Evolutionary conservation across 495 filamentous ascomycete genomes (phyloP).

Genomic region (Hyaloscypha variabilis): DNA sequence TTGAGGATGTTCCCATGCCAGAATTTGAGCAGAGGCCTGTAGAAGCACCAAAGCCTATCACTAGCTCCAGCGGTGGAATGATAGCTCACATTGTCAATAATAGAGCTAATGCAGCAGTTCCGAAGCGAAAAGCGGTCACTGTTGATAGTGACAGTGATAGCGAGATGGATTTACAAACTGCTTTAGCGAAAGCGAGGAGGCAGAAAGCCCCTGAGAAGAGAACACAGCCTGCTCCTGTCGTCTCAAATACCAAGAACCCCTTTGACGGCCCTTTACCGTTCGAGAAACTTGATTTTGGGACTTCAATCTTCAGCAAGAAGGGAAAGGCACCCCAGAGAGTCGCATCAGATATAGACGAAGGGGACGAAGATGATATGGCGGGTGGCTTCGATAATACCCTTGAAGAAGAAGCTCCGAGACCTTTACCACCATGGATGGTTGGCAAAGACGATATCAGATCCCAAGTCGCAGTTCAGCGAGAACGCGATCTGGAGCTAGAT

Average conservation of each 20-base stretch:
- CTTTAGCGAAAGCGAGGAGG: constrained; percentile 52
- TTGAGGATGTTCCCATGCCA: constrained; percentile 50
- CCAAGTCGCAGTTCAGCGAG: constrained; percentile 48
- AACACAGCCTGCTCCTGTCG: constrained; percentile 31
- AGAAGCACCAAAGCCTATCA: constrained; percentile 53
- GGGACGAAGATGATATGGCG: constrained; percentile 57
- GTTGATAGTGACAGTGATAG: constrained; percentile 65
- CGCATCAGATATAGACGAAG: constrained; percentile 29
- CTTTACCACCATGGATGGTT: constrained; percentile 87
- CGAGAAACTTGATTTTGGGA: constrained; percentile 75
- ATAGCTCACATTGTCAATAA: constrained; percentile 68
- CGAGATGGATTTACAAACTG: constrained; percentile 63
- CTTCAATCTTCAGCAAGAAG: constrained; percentile 55
- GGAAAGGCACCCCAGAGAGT: constrained; percentile 34
- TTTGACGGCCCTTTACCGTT: constrained; percentile 89
- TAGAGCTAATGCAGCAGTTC: constrained; percentile 55
- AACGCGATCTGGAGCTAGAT: constrained; percentile 46
- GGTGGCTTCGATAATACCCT: constrained; percentile 67
- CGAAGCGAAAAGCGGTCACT: constrained; percentile 40
- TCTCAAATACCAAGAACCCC: constrained; percentile 46
- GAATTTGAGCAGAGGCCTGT: constrained; percentile 58
- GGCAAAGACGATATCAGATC: constrained; percentile 55
- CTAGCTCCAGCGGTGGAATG: constrained; percentile 53
- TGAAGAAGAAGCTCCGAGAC: constrained; percentile 54
- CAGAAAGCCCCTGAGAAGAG: constrained; percentile 38